Conservation (phyloP, 805 yeast genomes). For the Ogataea nakhonphanomensis region DNA sequence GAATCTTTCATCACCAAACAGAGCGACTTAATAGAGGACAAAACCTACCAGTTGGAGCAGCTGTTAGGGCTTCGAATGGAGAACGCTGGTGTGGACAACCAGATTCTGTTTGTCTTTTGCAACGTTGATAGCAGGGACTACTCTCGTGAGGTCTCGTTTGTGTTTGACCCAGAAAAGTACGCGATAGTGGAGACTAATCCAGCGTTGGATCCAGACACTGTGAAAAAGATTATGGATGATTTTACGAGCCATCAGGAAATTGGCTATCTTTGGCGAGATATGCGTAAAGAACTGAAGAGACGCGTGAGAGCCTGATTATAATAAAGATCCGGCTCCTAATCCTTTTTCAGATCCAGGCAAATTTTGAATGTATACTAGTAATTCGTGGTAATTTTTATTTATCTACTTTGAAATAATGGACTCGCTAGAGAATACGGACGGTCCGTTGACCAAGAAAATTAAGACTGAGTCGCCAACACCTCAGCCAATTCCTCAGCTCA, state of each 20-base stretch:
- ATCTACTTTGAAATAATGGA: conserved; percentile 2
- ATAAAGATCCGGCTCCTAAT: no score
- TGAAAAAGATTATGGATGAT: conserved; percentile 17
- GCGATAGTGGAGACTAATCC: conserved; percentile 37
- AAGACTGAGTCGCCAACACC: conserved; percentile 24
- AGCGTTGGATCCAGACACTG: conserved; percentile 22
- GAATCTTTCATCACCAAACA: conserved; percentile 36
- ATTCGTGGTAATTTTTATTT: neutral
- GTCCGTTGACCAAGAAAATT: conserved; percentile 11
- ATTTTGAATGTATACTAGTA: no score
- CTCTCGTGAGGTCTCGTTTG: conserved; percentile 42
- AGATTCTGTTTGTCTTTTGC: conserved; percentile 39
- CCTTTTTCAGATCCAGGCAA: no score
- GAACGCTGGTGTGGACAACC: conserved; percentile 33
- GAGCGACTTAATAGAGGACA: conserved; percentile 38
- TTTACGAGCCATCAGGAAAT: conserved; percentile 31
- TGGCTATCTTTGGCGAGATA: conserved; percentile 33
- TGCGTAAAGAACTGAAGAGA: conserved; percentile 27
- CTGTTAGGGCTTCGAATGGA: conserved; percentile 47
- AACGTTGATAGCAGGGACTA: conserved; percentile 46
- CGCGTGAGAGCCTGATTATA: conserved; percentile 2
- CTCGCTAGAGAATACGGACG: conserved; percentile 3
- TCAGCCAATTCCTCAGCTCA: conserved; percentile 25
- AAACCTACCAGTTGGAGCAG: conserved; percentile 41
- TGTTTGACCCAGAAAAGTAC: conserved; percentile 38